Percentiles rank a stretch among this genome's conserved stretches.
Evolutionary conservation across 1,139 yeast species (phyloP).

Genomic region (Petasospora rhodanensis): DNA sequence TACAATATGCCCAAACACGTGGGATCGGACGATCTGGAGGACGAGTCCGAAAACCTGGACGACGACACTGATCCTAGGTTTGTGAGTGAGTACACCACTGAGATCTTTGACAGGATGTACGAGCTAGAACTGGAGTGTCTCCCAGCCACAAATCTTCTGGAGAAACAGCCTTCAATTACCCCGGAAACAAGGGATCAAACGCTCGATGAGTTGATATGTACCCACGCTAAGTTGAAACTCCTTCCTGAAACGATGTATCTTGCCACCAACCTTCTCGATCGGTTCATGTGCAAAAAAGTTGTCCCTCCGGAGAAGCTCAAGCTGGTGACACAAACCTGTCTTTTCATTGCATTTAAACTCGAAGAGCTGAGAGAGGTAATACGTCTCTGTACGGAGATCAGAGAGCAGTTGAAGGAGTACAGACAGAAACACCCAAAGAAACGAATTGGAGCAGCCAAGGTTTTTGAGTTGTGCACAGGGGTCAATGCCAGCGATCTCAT

Average conservation of each 20-base stretch:
- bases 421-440: too few relatives aligned
- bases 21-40: conserved; percentile 26
- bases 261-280: conserved; percentile 84
- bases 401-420: too few relatives aligned
- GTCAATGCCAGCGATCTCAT: conserved; percentile 81
- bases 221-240: conserved; percentile 79
- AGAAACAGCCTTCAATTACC: conserved; percentile 59
- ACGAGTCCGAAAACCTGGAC: conserved; percentile 87
- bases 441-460: too few relatives aligned
- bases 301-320: conserved; percentile 82
- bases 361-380: conserved; percentile 90
- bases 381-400: conserved; percentile 83
- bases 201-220: conserved; percentile 93
- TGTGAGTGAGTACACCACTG: conserved; percentile 87
- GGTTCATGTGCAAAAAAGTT: conserved; percentile 74
- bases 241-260: conserved; percentile 85
- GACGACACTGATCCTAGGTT: conserved; percentile 86
- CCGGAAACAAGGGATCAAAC: conserved; percentile 84
- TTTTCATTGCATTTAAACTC: conserved; percentile 90
- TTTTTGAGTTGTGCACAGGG: too few relatives aligned
- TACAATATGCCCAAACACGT: conserved; percentile 17
- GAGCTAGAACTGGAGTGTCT: conserved; percentile 65
- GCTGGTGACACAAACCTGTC: conserved; percentile 81
- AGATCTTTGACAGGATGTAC: conserved; percentile 74
- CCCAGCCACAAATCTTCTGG: conserved; percentile 70